Conservation (phyloP, 495 filamentous ascomycete species). For the Penicillium steckii region DNA sequence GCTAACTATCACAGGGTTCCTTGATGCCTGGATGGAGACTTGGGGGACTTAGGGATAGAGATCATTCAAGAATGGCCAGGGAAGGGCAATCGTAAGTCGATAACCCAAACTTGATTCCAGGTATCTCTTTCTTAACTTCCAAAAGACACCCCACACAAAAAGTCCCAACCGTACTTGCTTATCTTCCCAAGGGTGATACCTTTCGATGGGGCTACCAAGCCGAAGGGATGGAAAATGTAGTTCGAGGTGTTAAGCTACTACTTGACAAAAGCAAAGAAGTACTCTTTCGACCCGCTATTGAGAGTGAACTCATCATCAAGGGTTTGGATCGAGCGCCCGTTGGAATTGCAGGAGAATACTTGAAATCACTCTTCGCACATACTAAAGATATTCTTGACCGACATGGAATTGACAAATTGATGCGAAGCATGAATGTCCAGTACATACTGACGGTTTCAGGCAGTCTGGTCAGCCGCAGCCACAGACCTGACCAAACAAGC, state of each 20-base stretch:
- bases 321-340: conserved; percentile 29
- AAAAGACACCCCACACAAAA: conserved; percentile 41
- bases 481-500: conserved; percentile 48
- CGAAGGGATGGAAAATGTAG: conserved; percentile 14
- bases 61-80: conserved; percentile 39
- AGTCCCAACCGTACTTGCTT: conserved; percentile 45
- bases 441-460: conserved; percentile 54
- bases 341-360: conserved; percentile 38
- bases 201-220: conserved; percentile 47
- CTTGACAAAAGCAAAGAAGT: conserved; percentile 26
- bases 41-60: conserved; percentile 22
- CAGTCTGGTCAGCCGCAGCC: conserved; percentile 53
- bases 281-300: conserved; percentile 13
- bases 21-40: conserved; percentile 21
- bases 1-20: conserved; percentile 19
- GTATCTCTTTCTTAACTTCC: neutral
- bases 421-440: conserved; percentile 19
- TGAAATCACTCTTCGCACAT: conserved; percentile 43
- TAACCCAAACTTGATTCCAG: neutral
- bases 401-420: conserved; percentile 28
- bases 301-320: conserved; percentile 14
- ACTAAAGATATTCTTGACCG: conserved; percentile 16
- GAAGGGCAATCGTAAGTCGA: conserved; percentile 21
- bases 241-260: conserved; percentile 40
- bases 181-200: conserved; percentile 24